Evolutionary conservation across 495 filamentous ascomycete genomes (phyloP).

Genomic region (Staphylotrichum longicolle): DNA sequence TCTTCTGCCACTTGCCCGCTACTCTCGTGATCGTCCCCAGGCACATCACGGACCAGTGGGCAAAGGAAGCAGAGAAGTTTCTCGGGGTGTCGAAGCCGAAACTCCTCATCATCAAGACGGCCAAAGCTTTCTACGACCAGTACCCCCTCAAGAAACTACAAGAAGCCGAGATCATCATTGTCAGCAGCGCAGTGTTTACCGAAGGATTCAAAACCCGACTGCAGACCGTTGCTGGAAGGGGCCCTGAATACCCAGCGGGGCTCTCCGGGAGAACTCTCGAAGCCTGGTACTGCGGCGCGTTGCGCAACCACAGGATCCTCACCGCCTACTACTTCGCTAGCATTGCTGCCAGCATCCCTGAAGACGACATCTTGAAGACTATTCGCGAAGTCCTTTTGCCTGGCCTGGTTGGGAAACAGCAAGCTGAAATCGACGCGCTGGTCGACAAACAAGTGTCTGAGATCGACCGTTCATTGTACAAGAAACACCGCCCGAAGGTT

Average conservation of each 20-base stretch:
- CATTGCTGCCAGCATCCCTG: neutral
- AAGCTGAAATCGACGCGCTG: conserved; percentile 2
- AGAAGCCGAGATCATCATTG: conserved; percentile 57
- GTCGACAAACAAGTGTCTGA: conserved; percentile 11
- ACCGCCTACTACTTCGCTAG: conserved; percentile 16
- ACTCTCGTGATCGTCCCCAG: conserved; percentile 67
- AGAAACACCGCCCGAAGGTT: neutral
- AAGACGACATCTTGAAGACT: conserved; percentile 1
- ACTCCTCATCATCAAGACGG: conserved; percentile 44
- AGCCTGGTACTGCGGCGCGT: conserved; percentile 20
- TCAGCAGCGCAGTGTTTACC: conserved; percentile 32
- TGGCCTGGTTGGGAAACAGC: conserved; percentile 2
- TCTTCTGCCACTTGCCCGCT: conserved; percentile 56
- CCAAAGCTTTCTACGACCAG: conserved; percentile 26
- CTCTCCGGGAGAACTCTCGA: conserved; percentile 26
- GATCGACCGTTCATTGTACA: conserved; percentile 15
- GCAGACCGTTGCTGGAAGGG: conserved; percentile 3
- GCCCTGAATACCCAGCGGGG: conserved; percentile 20
- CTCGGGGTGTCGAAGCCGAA: conserved; percentile 32
- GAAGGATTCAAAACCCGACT: conserved; percentile 5
- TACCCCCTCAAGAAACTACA: conserved; percentile 42
- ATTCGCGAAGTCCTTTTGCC: neutral
- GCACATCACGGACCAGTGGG: conserved; percentile 68
- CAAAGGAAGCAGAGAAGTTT: conserved; percentile 59
- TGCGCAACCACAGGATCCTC: conserved; percentile 19